phyloP scores from a whole-genome alignment of 2,329 filamentous ascomycete species.

The Calonectria pseudoreteaudii region DNA sequence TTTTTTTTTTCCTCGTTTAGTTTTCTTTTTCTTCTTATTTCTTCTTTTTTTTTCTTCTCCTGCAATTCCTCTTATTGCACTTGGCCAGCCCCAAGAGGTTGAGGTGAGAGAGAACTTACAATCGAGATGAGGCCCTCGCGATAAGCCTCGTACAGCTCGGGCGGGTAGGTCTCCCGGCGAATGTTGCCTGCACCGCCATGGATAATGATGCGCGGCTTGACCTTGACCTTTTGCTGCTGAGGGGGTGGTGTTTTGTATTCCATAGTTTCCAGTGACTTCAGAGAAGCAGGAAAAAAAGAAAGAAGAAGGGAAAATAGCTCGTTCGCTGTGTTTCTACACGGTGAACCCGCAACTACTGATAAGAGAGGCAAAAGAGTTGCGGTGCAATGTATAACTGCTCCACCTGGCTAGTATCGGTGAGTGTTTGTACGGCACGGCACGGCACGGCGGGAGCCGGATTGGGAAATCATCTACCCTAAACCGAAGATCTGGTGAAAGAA shows the following conservation, averaged over 20 bases:
- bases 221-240: constrained; percentile 45
- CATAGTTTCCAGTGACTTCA: constrained; percentile 47
- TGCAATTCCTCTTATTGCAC: no score
- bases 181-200: constrained; percentile 82
- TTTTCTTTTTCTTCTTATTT: background rate
- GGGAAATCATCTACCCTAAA: constrained; percentile 12
- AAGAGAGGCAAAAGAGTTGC: background rate
- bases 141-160: constrained; percentile 68
- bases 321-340: background rate
- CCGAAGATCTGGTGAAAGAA: background rate
- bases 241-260: constrained; percentile 50
- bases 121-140: constrained; percentile 71
- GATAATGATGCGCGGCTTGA: constrained; percentile 73
- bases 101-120: constrained; percentile 51
- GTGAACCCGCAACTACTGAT: background rate
- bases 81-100: background rate
- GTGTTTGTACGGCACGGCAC: background rate
- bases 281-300: background rate
- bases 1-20: background rate
- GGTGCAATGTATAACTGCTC: background rate
- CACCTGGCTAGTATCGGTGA: background rate
- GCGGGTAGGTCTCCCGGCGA: constrained; percentile 67
- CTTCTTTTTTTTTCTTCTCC: background rate
- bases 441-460: background rate
- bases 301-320: background rate